Evolutionary conservation across 2,329 filamentous ascomycete species (phyloP), one percentile per base, ranked within the genome.

Genomic region (Nemania bipapillata): DNA sequence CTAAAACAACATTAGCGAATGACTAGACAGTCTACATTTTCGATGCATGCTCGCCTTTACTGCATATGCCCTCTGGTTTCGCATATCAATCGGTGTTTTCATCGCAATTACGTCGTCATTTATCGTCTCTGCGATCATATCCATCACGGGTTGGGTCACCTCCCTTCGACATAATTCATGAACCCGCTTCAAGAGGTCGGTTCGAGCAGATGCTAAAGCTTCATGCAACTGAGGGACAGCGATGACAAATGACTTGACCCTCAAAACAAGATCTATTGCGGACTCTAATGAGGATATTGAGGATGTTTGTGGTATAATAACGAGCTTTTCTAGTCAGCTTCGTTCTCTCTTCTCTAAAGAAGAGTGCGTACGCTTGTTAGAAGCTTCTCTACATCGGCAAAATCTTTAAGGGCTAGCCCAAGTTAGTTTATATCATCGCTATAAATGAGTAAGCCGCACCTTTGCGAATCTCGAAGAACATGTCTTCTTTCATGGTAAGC

Each of bases 31-130:
- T n/a, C 6, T n/a, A 53, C 26, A 37, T 42, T 11, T 20, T 11
- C 42, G 28, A 24, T 4, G 15, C 1, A 55, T n/a, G 45, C 73
- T 65, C 75, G 90, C 89, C 82, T 91, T 96, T 35, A 98, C 91
- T 24, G 95, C 95, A 81, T 96, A 97, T 0, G 91, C 92, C 70
- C 95, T 86, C 77, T 98, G 95, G 69, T 97, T 97, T 15, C 94
- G 88, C 65, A 97, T 84, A 70, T 97, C 95, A 4, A 98, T 84
- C 0, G 96, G 91, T 24, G 90, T 89, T 54, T 86, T 92, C 66
- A 92, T 91, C 73, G 92, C 96, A 0, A 86, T 87, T 0, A 94
- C 92, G 77, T 97, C 92, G 8, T 92, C 87, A 71, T 98, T 96
- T 73, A 99, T 90, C 0, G 88, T 88, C 15, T 84, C 81, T 52